Conservation (phyloP, 2,329 filamentous ascomycete species). For the Monilinia laxa region DNA sequence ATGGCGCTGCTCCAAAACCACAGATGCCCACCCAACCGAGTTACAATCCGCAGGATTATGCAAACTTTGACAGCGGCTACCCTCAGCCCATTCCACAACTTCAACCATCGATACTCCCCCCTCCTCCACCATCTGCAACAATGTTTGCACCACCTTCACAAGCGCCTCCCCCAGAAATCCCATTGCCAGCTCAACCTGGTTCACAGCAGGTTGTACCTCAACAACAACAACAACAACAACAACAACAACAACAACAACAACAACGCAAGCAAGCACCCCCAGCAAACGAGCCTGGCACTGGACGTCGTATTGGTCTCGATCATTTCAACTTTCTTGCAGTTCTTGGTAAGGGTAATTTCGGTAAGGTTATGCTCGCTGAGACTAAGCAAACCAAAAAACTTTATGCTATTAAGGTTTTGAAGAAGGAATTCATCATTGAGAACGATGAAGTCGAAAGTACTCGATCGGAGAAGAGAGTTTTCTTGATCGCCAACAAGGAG, state of each 20-base stretch:
- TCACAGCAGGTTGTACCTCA: slow-evolving; percentile 40
- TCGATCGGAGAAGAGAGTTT: slow-evolving; percentile 94
- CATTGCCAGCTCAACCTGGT: slow-evolving; percentile 21
- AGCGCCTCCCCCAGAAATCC: slow-evolving; percentile 35
- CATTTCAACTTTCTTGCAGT: slow-evolving; percentile 99
- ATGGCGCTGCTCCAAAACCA: slow-evolving; percentile 39
- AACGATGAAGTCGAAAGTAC: slow-evolving; percentile 99
- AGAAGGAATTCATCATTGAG: slow-evolving; percentile 99
- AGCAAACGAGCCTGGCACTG: slow-evolving; percentile 70
- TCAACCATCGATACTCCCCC: slow-evolving; percentile 27
- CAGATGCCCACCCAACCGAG: slow-evolving; percentile 55
- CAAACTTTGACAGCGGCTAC: slow-evolving; percentile 56
- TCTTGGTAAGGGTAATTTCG: slow-evolving; percentile 97
- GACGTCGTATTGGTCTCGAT: slow-evolving; percentile 86
- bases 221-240: slow-evolving; percentile 38
- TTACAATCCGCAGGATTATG: slow-evolving; percentile 79
- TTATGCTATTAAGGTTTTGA: slow-evolving; percentile 97
- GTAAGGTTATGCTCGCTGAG: slow-evolving; percentile 99
- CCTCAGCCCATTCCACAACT: slow-evolving; percentile 43
- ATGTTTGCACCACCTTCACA: slow-evolving; percentile 37
- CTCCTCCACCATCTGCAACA: slow-evolving; percentile 38
- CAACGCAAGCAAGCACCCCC: slow-evolving; percentile 63
- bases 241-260: slow-evolving; percentile 39
- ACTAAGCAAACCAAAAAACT: slow-evolving; percentile 89
- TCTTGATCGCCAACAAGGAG: slow-evolving; percentile 95